Percentiles rank a stretch among this genome's conserved stretches.
These are phyloP conservation scores for Fraxinus baroniana DNA, from an alignment of 305 asterid genomes.

Conservation along the genomic window DNA sequence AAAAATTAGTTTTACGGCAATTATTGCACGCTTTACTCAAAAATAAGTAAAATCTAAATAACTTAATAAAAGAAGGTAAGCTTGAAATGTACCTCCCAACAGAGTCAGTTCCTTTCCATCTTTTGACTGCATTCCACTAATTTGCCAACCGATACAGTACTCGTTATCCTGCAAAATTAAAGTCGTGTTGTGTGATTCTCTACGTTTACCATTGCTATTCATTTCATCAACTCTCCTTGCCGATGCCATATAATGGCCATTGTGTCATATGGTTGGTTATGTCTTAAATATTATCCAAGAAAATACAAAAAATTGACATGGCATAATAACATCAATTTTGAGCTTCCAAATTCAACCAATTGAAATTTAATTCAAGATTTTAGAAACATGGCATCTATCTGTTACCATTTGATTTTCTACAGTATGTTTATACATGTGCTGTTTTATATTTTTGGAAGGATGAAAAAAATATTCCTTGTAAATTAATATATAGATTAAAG, in stretches of 20 bases:
- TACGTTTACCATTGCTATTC: background rate
- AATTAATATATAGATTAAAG: background rate
- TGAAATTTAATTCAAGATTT: background rate
- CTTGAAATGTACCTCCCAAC: constrained; percentile 62
- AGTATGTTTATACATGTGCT: background rate
- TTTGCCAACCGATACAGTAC: constrained; percentile 94
- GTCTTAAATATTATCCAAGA: background rate
- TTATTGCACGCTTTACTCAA: background rate
- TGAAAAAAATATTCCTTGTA: background rate
- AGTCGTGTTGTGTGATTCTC: background rate
- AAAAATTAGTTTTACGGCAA: background rate
- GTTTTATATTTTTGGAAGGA: background rate
- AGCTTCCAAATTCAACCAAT: background rate
- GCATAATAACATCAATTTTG: background rate
- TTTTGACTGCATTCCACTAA: constrained; percentile 71
- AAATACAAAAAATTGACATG: background rate
- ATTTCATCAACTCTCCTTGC: background rate
- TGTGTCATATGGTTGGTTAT: background rate
- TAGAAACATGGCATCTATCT: background rate
- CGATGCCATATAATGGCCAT: background rate
- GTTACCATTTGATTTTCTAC: background rate
- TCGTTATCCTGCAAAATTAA: constrained; percentile 49
- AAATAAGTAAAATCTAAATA: background rate
- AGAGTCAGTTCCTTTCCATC: constrained; percentile 78
- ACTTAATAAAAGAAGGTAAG: background rate